These are phyloP conservation scores for Melastoma malabathricum DNA, from an alignment of 345 rosid genomes.

Conservation along the genomic window DNA sequence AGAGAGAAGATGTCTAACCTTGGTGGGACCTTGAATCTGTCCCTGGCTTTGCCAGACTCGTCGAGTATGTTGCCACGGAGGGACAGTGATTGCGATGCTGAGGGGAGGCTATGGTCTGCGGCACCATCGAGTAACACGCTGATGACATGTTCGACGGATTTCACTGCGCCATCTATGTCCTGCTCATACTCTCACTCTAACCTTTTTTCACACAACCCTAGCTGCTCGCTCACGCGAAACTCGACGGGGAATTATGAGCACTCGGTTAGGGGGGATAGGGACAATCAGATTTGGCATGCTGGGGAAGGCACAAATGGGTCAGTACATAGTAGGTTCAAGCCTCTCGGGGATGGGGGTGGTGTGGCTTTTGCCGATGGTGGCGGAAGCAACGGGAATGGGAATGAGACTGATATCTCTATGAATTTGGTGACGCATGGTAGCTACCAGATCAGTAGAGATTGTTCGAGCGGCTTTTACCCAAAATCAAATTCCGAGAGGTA, in stretches of 20 bases:
- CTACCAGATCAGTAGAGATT: no score
- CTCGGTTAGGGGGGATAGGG: slow-evolving; percentile 36
- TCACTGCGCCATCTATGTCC: slow-evolving; percentile 75
- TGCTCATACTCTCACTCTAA: slow-evolving; percentile 48
- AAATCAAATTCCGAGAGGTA: slow-evolving; percentile 52
- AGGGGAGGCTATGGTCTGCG: no score
- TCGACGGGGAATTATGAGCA: slow-evolving; percentile 70
- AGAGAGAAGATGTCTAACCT: slow-evolving; percentile 52
- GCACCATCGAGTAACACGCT: slow-evolving; percentile 20
- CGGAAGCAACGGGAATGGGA: slow-evolving; percentile 14
- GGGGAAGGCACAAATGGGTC: slow-evolving; percentile 99
- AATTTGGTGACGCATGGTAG: slow-evolving; percentile 23
- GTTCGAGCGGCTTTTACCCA: slow-evolving; percentile 36
- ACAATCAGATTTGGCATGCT: slow-evolving; percentile 82
- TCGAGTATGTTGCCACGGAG: slow-evolving; percentile 17
- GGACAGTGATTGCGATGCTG: no score
- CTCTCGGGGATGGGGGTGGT: slow-evolving; percentile 56
- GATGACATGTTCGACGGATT: slow-evolving; percentile 66
- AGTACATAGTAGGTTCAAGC: slow-evolving; percentile 93
- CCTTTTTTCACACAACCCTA: slow-evolving; percentile 82
- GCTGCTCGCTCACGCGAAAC: slow-evolving; percentile 79
- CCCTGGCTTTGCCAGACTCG: slow-evolving; percentile 75
- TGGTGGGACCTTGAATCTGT: slow-evolving; percentile 69
- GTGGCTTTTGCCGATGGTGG: slow-evolving; percentile 38
- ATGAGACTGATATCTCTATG: no score